Conservation (phyloP, 2,329 filamentous ascomycete species). For the Claviceps digitariae region DNA sequence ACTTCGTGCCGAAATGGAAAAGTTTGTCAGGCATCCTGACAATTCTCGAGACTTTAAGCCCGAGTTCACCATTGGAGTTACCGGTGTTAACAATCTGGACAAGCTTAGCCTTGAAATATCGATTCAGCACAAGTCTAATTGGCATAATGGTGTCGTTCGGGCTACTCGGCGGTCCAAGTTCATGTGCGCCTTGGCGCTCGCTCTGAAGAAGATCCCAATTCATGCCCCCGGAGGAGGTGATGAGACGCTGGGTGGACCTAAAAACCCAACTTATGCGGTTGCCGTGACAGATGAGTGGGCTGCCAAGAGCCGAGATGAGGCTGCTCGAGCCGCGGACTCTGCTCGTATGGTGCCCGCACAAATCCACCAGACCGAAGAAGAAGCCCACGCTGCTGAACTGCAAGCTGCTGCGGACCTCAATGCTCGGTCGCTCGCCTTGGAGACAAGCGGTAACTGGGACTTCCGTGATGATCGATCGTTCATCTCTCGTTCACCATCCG, state of each 20-base stretch:
- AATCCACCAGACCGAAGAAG: slow-evolving; percentile 14
- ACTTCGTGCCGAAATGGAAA: slow-evolving; percentile 70
- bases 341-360: slow-evolving; percentile 47
- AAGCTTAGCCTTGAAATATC: slow-evolving; percentile 74
- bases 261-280: slow-evolving; percentile 73
- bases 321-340: slow-evolving; percentile 46
- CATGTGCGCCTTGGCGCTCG: slow-evolving; percentile 82
- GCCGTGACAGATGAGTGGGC: slow-evolving; percentile 58
- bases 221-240: slow-evolving; percentile 62
- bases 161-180: slow-evolving; percentile 81
- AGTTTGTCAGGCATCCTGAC: slow-evolving; percentile 69
- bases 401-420: slow-evolving; percentile 33
- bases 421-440: slow-evolving; percentile 17
- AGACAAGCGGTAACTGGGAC: slow-evolving; percentile 13
- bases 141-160: slow-evolving; percentile 75
- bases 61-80: slow-evolving; percentile 66
- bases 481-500: slow-evolving; percentile 15
- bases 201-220: slow-evolving; percentile 78
- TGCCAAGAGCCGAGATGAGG: slow-evolving; percentile 44
- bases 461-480: slow-evolving; percentile 6
- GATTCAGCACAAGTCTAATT: slow-evolving; percentile 87
- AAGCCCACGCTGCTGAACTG: slow-evolving; percentile 24
- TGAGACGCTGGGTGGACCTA: slow-evolving; percentile 47
- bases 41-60: slow-evolving; percentile 86
- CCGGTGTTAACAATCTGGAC: slow-evolving; percentile 70